Evolutionary conservation across 306 rosid species (phyloP), one percentile per base, ranked within the genome.

Genomic region (Acmispon strigosus): DNA sequence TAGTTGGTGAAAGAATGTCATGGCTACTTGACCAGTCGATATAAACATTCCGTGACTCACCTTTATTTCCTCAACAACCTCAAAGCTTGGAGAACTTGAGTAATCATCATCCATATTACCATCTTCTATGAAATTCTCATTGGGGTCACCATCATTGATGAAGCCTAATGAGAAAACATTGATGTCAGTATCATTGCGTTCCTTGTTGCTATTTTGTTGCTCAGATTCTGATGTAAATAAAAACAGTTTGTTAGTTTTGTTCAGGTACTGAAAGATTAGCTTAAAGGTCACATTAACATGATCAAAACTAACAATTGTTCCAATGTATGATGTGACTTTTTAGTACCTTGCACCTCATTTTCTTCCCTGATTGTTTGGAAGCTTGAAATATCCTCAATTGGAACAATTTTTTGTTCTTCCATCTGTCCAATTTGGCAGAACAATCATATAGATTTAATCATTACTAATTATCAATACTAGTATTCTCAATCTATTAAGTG

Each of bases 1-100:
- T 57, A 86, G 66, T 76, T 93, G 93, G 82, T 88, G 98, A 32
- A 88, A 84, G 85, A 88, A 86, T 64, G 98, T 93, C 45, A 86
- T 84, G 1, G 96, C 87, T 8, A 78, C 96, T 71, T 73, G 98
- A 50, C 86, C 51, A 27, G 91, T 86, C 11, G 96, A 90, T 64
- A 93, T 80, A 47, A 90, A 76, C 79, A 93, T 79, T 27, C 96
- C 96, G 62, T 85, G 98, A 50, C 76, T 93, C 0, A 93, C 86
- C 72, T 84, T 86, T 37, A 55, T 63, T 78, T 90, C 96, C 74
- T 90, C 96, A 34, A 93, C 78, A 2, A 90, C 86, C 72, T 90
- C 96, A 18, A 93, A 90, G 67, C 87, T 86, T 15, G 93, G 96
- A 43, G 96, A 88, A 41, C 77, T 72, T 7, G 96, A 86, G 65